Conservation (phyloP, 2,329 filamentous ascomycete species). For the Triangularia setosa region DNA sequence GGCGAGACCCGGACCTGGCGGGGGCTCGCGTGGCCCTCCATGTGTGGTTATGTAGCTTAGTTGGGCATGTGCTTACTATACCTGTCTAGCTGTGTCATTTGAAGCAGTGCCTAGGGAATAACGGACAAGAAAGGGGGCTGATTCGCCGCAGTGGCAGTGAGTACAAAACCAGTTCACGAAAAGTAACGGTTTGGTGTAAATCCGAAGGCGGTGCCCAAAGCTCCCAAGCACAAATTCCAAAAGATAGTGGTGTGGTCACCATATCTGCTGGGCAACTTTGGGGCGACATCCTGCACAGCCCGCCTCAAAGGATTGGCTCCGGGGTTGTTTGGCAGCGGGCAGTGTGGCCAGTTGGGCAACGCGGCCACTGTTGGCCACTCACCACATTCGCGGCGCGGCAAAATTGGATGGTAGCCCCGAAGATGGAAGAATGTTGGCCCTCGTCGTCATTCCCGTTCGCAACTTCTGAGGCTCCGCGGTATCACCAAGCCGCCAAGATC, state of each 20-base stretch:
- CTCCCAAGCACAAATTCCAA: neutral
- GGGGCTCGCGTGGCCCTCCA: neutral
- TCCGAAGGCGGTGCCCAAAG: neutral
- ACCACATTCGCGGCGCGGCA: neutral
- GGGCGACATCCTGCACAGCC: neutral
- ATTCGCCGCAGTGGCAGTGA: conserved; percentile 11
- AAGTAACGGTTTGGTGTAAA: neutral
- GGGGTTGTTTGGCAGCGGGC: neutral
- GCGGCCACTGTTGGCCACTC: neutral
- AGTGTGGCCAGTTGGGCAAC: neutral
- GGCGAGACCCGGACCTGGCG: neutral
- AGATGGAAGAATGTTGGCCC: neutral
- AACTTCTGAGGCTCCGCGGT: neutral
- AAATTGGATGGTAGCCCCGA: neutral
- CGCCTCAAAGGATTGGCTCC: neutral
- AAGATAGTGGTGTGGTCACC: neutral
- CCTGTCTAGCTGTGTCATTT: neutral
- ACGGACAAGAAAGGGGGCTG: conserved; percentile 5
- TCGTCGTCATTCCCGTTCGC: neutral
- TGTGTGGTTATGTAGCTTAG: neutral
- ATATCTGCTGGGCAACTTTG: neutral
- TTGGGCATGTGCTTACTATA: neutral
- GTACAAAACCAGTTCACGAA: neutral
- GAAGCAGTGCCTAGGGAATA: neutral
- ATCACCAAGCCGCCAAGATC: neutral